Conservation (phyloP, 352 stramenopile species). For the Stramenopiles sp. region DNA sequence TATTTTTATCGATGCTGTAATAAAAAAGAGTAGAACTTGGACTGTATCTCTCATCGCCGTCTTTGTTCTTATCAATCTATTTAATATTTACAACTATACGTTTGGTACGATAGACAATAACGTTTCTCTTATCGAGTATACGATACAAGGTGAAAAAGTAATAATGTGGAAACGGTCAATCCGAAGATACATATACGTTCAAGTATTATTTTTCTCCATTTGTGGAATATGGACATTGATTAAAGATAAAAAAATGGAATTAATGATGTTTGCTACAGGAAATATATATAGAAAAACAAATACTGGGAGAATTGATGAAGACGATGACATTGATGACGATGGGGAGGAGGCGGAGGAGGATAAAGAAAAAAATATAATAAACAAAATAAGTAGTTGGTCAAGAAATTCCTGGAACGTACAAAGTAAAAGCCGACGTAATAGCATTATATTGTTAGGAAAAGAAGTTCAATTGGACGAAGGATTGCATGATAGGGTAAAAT, state of each 20-base stretch:
- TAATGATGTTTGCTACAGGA: constrained; percentile 3
- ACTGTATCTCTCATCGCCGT: neutral
- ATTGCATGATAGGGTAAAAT: neutral
- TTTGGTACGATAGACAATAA: neutral
- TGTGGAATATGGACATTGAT: neutral
- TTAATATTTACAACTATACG: neutral
- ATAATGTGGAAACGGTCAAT: neutral
- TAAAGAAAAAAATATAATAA: neutral
- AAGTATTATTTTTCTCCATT: neutral
- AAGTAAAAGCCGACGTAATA: too few species aligned
- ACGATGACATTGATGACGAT: neutral
- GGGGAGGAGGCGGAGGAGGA: neutral
- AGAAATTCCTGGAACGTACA: too few species aligned
- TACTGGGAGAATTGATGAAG: neutral
- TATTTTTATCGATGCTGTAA: neutral
- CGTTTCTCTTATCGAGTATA: neutral
- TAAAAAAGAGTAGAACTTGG: neutral
- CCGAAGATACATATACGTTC: neutral
- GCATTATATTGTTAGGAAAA: neutral
- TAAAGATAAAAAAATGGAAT: constrained; percentile 8
- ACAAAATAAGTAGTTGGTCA: neutral
- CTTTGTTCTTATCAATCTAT: neutral
- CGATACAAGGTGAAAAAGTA: neutral
- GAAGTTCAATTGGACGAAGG: neutral
- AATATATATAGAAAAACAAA: constrained; percentile 4